Evolutionary conservation across 2,329 filamentous ascomycete genomes (phyloP).

Genomic region (Penicillium sp.): DNA sequence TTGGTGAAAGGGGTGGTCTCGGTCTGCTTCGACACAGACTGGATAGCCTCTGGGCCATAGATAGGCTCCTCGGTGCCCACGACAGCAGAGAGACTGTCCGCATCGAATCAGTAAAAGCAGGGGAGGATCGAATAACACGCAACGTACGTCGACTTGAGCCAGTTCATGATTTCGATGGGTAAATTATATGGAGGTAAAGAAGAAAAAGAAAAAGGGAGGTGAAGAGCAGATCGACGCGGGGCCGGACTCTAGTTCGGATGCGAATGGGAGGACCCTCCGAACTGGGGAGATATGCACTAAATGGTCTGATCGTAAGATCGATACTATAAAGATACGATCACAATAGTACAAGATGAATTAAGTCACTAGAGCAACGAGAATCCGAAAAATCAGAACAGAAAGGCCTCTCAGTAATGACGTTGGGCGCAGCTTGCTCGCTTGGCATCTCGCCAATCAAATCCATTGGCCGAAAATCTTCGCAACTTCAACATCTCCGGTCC

Average conservation of each 20-base stretch:
- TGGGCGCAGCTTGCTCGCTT: conserved; percentile 25
- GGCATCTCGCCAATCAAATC: conserved; percentile 22
- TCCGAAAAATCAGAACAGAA: neutral
- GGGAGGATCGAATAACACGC: neutral
- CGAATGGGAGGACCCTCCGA: conserved; percentile 16
- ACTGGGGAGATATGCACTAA: conserved; percentile 1
- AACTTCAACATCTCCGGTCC: conserved; percentile 9
- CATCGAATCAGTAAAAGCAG: conserved; percentile 48
- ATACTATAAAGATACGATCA: neutral
- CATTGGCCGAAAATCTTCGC: conserved; percentile 23
- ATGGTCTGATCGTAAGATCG: neutral
- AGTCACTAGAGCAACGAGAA: neutral
- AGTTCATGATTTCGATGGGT: conserved; percentile 72
- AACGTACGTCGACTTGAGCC: conserved; percentile 86
- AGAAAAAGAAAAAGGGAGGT: conserved; percentile 23
- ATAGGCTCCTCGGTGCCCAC: conserved; percentile 95
- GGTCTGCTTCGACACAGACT: conserved; percentile 79
- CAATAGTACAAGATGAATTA: neutral
- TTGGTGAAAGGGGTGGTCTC: conserved; percentile 79
- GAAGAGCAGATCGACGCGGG: conserved; percentile 38
- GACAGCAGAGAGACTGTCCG: conserved; percentile 66
- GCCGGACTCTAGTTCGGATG: conserved; percentile 31
- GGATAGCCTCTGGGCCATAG: conserved; percentile 87
- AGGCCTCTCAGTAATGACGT: conserved; percentile 21
- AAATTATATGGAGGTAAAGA: conserved; percentile 9